phyloP scores from a whole-genome alignment of 768 basidiomycete species.

The Tulasnella sp. region DNA sequence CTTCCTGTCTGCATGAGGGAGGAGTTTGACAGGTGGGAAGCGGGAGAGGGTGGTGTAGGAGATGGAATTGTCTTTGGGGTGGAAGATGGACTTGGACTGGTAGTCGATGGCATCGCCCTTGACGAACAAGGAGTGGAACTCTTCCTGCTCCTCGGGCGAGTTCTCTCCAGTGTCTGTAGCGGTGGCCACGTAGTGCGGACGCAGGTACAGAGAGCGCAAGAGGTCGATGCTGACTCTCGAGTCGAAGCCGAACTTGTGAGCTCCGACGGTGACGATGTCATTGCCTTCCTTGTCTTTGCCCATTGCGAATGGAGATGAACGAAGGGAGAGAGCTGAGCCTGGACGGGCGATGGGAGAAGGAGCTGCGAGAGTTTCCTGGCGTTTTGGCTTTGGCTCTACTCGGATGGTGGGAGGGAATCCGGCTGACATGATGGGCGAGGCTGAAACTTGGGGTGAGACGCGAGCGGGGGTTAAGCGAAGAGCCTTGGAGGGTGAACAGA shows the following conservation, averaged over 20 bases:
- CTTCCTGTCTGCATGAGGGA: constrained; percentile 66
- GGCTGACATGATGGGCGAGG: not conserved
- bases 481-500: not conserved
- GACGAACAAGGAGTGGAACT: constrained; percentile 43
- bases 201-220: constrained; percentile 80
- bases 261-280: constrained; percentile 71
- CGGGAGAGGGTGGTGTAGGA: constrained; percentile 86
- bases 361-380: constrained; percentile 4
- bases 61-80: constrained; percentile 67
- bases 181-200: constrained; percentile 58
- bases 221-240: constrained; percentile 67
- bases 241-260: constrained; percentile 82
- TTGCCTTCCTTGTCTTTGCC: constrained; percentile 32
- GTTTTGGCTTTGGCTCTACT: not conserved
- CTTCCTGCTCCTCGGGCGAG: constrained; percentile 31
- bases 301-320: constrained; percentile 13
- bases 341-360: constrained; percentile 9
- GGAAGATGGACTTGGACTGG: constrained; percentile 78
- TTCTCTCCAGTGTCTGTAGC: constrained; percentile 28
- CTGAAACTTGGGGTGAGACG: not conserved
- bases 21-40: constrained; percentile 85
- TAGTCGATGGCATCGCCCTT: constrained; percentile 38
- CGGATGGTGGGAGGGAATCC: not conserved
- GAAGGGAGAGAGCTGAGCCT: constrained; percentile 6
- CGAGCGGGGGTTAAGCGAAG: not conserved